These are phyloP conservation scores for Aspergillus wentii DNA, from an alignment of 495 filamentous ascomycete genomes.

Conservation along the genomic window DNA sequence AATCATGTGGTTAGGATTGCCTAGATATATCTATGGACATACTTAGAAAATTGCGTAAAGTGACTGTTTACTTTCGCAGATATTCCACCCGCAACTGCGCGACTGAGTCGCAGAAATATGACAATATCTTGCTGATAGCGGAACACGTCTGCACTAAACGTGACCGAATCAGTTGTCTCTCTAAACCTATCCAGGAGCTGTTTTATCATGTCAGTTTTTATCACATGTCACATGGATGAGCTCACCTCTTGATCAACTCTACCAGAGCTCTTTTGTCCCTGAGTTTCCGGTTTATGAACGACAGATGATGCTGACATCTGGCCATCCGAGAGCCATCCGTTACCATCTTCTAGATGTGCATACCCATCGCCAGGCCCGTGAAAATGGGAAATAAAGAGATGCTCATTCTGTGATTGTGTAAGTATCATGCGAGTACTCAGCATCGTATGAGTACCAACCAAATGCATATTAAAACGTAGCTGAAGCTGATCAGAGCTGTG, in stretches of 20 bases:
- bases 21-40: too few species aligned
- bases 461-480: slow-evolving; percentile 37
- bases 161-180: slow-evolving; percentile 31
- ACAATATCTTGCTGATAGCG: slow-evolving; percentile 83
- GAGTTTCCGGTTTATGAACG: slow-evolving; percentile 27
- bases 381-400: slow-evolving; percentile 84
- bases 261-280: slow-evolving; percentile 6
- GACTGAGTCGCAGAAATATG: slow-evolving; percentile 78
- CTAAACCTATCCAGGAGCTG: slow-evolving; percentile 42
- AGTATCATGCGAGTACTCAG: background rate
- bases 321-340: slow-evolving; percentile 41
- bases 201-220: slow-evolving; percentile 1
- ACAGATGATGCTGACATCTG: slow-evolving; percentile 42
- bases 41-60: slow-evolving; percentile 62
- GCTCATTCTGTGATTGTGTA: slow-evolving; percentile 57
- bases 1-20: too few species aligned
- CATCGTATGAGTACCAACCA: slow-evolving; percentile 29
- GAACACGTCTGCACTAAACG: slow-evolving; percentile 58
- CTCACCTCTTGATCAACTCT: slow-evolving; percentile 21
- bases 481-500: slow-evolving; percentile 21
- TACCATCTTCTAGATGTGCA: slow-evolving; percentile 60
- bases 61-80: slow-evolving; percentile 73
- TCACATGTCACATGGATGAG: background rate
- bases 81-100: slow-evolving; percentile 73
- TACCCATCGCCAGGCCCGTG: slow-evolving; percentile 71